Base-by-base conservation (phyloP, 2,329 filamentous ascomycete genomes). In the Colletotrichum sansevieriae region DNA sequence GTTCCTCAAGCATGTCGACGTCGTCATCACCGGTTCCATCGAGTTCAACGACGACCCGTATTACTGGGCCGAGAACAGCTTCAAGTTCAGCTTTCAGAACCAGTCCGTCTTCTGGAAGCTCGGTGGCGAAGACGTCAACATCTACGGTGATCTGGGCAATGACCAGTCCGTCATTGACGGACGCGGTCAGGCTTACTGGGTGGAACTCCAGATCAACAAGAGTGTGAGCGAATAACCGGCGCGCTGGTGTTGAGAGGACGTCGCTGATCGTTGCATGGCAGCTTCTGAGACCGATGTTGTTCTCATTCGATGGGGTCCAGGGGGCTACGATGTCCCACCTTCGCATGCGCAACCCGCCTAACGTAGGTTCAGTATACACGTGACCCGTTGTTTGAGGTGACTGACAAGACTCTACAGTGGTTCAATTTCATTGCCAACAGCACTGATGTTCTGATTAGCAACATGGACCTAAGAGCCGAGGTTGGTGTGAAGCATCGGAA, bases 61-160 rank as follows among this genome's bases (percentile, higher is more conserved):
- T 71, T 92, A 92, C 78, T 92, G 91, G 91, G 84, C 90, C 71
- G 83, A 83, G 7, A 84, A 92, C 74, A 82, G 84, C 49, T 92
- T 92, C 82, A 84, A 85, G 62, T 88, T 90, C 18, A 81, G 79
- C 6, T 93, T 88, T 78, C 91, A 92, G 73, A 91, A 92, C 68
- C 85, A 86, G 88, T 77, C 87, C 0, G 72, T 72, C 2, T 76
- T 77, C 58, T 78, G 77, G 77, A 73, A 74, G 49, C 71, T 76
- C 46, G 77, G 77, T 1, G 77, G 77, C 13, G 64, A 75, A 35
- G 76, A 78, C 25, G 71, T 93, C 15, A 90, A 91, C 65, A 84
- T 93, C 52, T 92, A 90, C 68, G 91, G 90, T 0, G 87, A 86
- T 15, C 43, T 68, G 33, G 55, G 61, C 20, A 68, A 65, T 13